These are phyloP conservation scores for Panicum virgatum DNA, from an alignment of 202 grass and related monocot genomes.

Conservation along the genomic window DNA sequence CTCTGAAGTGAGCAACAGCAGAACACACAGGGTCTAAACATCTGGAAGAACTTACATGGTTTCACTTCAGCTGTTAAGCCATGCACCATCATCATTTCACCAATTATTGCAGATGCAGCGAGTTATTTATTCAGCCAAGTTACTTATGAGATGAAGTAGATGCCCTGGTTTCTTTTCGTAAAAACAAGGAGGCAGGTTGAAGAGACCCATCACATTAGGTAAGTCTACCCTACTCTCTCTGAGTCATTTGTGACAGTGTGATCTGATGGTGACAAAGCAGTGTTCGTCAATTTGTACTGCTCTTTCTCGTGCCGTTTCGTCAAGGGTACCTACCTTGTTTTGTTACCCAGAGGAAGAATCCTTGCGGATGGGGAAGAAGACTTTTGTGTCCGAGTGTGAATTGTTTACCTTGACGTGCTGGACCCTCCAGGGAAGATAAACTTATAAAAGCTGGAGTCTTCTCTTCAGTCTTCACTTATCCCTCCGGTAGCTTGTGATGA, in stretches of 20 bases:
- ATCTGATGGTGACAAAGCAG: not conserved
- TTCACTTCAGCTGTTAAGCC: not conserved
- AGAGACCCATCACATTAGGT: not conserved
- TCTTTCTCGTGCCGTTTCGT: not conserved
- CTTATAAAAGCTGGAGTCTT: not conserved
- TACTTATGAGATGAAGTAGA: not conserved
- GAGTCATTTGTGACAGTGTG: not conserved
- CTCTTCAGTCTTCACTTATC: not conserved
- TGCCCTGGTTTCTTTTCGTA: not conserved
- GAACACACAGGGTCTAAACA: not conserved
- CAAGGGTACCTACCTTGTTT: slow-evolving; percentile 3
- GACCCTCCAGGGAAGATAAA: not conserved
- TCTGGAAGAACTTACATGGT: not conserved
- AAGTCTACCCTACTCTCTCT: not conserved
- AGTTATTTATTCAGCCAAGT: not conserved
- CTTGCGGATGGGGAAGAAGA: slow-evolving; percentile 2
- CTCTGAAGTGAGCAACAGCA: not conserved
- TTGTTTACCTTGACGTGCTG: slow-evolving; percentile 2
- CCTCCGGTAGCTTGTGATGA: slow-evolving; percentile 2
- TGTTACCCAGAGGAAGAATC: slow-evolving; percentile 15
- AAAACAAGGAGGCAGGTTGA: not conserved
- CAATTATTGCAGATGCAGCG: not conserved
- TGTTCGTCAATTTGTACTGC: not conserved
- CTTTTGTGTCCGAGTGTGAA: slow-evolving; percentile 10
- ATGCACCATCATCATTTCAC: not conserved